Conservation (phyloP, 1,139 yeast species). For the Yarrowia galli region DNA sequence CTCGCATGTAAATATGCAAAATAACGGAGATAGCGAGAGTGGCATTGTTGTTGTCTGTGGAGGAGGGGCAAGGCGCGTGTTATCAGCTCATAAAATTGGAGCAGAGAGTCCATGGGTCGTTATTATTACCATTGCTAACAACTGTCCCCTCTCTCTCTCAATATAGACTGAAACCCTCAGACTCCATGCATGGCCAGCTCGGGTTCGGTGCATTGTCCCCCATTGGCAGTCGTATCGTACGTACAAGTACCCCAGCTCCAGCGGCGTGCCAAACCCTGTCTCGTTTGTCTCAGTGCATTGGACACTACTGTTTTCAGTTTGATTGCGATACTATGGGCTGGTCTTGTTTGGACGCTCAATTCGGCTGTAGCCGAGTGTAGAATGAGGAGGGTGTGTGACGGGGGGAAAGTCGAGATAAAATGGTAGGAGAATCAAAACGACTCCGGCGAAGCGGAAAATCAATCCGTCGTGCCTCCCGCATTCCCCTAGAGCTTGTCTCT, state of each 20-base stretch:
- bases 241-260: not conserved
- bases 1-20: not conserved
- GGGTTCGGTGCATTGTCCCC: no score
- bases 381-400: no score
- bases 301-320: not conserved
- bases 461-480: not conserved
- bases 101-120: no score
- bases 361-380: not conserved
- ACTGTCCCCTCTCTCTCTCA: no score
- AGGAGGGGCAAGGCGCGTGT: no score
- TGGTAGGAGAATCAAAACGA: not conserved
- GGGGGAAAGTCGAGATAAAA: not conserved
- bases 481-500: not conserved
- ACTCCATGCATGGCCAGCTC: no score
- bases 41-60: no score
- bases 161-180: no score
- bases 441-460: not conserved
- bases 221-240: not conserved
- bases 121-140: no score
- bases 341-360: not conserved
- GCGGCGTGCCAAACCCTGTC: conserved; percentile 19
- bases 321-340: conserved; percentile 10
- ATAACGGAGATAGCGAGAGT: no score
- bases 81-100: not conserved
- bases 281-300: not conserved